Evolutionary conservation across 164 flowering plant genomes (phyloP).

Genomic region (Magnolia officinalis): DNA sequence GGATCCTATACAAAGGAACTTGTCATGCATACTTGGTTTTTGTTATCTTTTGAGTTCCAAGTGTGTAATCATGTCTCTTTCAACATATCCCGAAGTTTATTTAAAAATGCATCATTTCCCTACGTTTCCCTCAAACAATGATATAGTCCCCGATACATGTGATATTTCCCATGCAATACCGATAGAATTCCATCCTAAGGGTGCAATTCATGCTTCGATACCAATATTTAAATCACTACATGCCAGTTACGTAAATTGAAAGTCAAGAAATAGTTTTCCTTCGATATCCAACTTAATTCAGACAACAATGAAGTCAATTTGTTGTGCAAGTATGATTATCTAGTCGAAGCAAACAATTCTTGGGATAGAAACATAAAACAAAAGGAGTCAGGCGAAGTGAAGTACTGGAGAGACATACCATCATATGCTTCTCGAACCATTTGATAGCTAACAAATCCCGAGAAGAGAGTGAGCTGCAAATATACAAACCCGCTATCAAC

Average conservation of each 20-base stretch:
- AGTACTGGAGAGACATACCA: slow-evolving; percentile 39
- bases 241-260: not conserved
- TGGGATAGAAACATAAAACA: not conserved
- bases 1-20: too few species aligned
- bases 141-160: too few species aligned
- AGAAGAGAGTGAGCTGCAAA: slow-evolving; percentile 91
- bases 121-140: not conserved
- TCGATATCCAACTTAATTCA: not conserved
- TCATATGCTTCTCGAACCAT: slow-evolving; percentile 99
- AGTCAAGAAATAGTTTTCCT: too few species aligned
- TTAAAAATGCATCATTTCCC: not conserved
- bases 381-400: not conserved
- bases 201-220: not conserved
- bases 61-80: not conserved
- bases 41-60: too few species aligned
- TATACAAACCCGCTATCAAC: slow-evolving; percentile 9
- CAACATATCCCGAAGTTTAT: not conserved
- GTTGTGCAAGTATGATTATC: not conserved
- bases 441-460: slow-evolving; percentile 97
- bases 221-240: not conserved
- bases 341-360: not conserved
- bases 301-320: not conserved
- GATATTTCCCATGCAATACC: not conserved
- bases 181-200: not conserved
- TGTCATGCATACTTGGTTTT: too few species aligned